These are phyloP conservation scores for Stemphylium lycopersici DNA, from an alignment of 2,329 filamentous ascomycete genomes.

Conservation along the genomic window DNA sequence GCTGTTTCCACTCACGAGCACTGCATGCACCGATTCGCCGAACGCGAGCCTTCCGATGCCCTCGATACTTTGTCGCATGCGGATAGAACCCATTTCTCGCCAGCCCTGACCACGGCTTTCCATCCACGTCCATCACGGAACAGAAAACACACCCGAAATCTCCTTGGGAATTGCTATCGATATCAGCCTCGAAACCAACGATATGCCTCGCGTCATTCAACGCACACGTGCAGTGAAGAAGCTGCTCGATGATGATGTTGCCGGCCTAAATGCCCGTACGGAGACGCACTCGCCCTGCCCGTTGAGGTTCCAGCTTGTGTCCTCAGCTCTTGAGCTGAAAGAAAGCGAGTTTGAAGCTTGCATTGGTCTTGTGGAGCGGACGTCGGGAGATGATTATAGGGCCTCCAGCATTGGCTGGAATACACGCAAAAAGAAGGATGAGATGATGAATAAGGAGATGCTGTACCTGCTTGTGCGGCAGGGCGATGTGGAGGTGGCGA, in stretches of 20 bases:
- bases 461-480: slow-evolving; percentile 66
- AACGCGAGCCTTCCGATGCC: not conserved
- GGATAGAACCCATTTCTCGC: not conserved
- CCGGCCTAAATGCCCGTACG: slow-evolving; percentile 3
- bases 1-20: not conserved
- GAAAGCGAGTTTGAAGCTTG: slow-evolving; percentile 55
- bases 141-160: not conserved
- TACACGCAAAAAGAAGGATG: slow-evolving; percentile 63
- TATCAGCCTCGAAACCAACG: not conserved
- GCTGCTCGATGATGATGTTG: slow-evolving; percentile 12
- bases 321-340: slow-evolving; percentile 40
- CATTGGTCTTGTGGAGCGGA: slow-evolving; percentile 64
- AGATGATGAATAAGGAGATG: slow-evolving; percentile 72
- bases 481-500: not conserved
- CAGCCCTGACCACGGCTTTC: not conserved
- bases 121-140: not conserved
- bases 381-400: slow-evolving; percentile 69
- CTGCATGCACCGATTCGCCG: not conserved
- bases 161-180: not conserved
- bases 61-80: not conserved
- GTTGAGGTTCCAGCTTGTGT: slow-evolving; percentile 30
- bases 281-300: not conserved
- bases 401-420: slow-evolving; percentile 69
- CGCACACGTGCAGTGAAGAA: slow-evolving; percentile 4
- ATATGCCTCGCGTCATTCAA: slow-evolving; percentile 3